Conservation (phyloP, 176 grass and related monocot species). For the Microstegium vimineum region DNA sequence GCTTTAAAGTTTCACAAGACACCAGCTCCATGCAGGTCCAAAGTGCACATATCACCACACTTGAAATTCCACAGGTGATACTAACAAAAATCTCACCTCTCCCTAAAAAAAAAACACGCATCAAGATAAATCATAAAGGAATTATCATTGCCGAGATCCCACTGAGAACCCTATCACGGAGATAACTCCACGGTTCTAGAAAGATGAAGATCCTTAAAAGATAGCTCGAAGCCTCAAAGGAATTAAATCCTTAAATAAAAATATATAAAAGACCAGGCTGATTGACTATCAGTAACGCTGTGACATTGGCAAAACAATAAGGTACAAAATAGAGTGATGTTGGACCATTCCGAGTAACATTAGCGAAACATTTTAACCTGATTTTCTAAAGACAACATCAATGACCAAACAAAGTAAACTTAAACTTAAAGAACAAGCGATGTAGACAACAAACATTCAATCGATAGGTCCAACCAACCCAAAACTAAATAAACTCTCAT, state of each 20-base stretch:
- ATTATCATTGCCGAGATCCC: not conserved
- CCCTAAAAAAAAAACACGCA: not conserved
- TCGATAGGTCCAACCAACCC: constrained; percentile 3
- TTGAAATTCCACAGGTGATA: not conserved
- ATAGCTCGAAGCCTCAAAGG: not conserved
- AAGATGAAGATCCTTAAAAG: not conserved
- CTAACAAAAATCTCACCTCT: not conserved
- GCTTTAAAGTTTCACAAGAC: not conserved
- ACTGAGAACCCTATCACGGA: not conserved
- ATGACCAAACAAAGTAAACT: constrained; percentile 21
- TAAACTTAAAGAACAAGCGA: not conserved
- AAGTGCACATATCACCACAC: not conserved
- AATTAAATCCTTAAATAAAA: not conserved
- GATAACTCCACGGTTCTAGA: not conserved
- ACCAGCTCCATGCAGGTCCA: not conserved
- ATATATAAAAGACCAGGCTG: not conserved
- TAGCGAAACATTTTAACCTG: not conserved
- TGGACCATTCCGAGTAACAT: not conserved
- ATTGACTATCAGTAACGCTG: not conserved
- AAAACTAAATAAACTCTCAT: not conserved
- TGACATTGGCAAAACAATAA: constrained; percentile 10
- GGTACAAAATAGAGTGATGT: not conserved
- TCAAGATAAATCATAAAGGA: not conserved
- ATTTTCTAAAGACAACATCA: not conserved
- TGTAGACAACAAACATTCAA: constrained; percentile 1